These are phyloP conservation scores for Paracamarosporium sp. DNA, from an alignment of 2,329 filamentous ascomycete genomes.

Conservation along the genomic window DNA sequence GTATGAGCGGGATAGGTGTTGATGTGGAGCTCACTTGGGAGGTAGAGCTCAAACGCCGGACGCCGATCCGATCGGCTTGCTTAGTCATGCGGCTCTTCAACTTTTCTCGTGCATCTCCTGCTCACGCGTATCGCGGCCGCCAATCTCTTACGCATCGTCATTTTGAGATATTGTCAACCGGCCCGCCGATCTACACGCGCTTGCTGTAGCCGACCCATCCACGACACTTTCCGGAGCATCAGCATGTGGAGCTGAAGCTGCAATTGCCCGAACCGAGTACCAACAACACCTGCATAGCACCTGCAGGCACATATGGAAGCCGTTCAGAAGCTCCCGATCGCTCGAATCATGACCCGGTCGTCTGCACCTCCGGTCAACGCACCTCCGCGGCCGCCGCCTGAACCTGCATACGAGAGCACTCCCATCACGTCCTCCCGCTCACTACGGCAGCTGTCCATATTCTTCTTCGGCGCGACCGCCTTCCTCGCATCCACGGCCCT, in stretches of 20 bases:
- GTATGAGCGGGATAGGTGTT: background rate
- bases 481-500: slow-evolving; percentile 74
- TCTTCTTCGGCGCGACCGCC: slow-evolving; percentile 78
- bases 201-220: slow-evolving; percentile 18
- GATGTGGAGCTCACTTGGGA: background rate
- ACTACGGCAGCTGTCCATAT: slow-evolving; percentile 70
- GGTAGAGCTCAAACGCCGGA: background rate
- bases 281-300: slow-evolving; percentile 15
- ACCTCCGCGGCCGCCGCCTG: slow-evolving; percentile 22
- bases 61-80: slow-evolving; percentile 5
- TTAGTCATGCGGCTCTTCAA: slow-evolving; percentile 12
- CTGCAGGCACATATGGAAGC: slow-evolving; percentile 26
- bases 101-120: slow-evolving; percentile 16
- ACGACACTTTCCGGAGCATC: too few species aligned
- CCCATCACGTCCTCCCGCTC: slow-evolving; percentile 57
- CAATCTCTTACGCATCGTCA: background rate
- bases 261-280: slow-evolving; percentile 19
- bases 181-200: background rate
- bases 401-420: slow-evolving; percentile 34
- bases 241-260: slow-evolving; percentile 26
- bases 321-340: slow-evolving; percentile 25
- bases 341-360: slow-evolving; percentile 31
- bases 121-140: background rate
- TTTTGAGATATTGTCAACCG: background rate
- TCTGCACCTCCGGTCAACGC: slow-evolving; percentile 26